Base-by-base conservation (phyloP, 2,329 filamentous ascomycete genomes). In the Fusarium continuum region DNA sequence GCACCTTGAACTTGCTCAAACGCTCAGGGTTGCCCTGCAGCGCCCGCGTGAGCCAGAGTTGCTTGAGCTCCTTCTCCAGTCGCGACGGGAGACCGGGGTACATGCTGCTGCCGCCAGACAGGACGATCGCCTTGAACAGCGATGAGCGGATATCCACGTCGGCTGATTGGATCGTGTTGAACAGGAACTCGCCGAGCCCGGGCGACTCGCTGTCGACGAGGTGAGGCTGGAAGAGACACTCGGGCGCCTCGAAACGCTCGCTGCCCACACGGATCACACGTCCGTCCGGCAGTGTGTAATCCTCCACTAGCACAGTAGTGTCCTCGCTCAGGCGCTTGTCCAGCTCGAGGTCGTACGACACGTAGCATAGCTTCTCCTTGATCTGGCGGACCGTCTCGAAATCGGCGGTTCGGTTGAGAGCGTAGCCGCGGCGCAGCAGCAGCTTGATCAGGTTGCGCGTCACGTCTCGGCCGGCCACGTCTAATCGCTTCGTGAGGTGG, bases 321-420 rank as follows among this genome's bases (percentile, higher is more conserved):
- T 99, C 95, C 80, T 99, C 95, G 73, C 92, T 96, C 65, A 99
- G 87, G 70, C 91, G 89, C 81, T 98, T 93, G 83, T 99, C 95
- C 51, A 99, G 84, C 78, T 96, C 93, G 54, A 99, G 86, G 77
- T 99, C 95, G 82, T 98, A 99, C 11, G 93, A 97, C 54, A 99
- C 94, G 77, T 99, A 99, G 85, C 95, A 98, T 46, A 99, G 90
- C 85, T 99, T 99, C 84, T 99, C 95, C 82, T 99, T 99, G 83
- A 99, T 98, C 78, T 98, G 94, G 62, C 95, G 91, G 53, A 99
- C 95, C 5, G 95, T 99, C 80, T 99, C 95, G 78, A 99, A 99
- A 77, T 99, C 95, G 75, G 95, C 95, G 11, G 95, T 99, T 76
- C 95, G 88, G 86, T 99, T 99, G 63, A 99, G 88, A 29, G 95